These are phyloP conservation scores for Penicillium coprophilum DNA, from an alignment of 495 filamentous ascomycete species.

Conservation along the genomic window DNA sequence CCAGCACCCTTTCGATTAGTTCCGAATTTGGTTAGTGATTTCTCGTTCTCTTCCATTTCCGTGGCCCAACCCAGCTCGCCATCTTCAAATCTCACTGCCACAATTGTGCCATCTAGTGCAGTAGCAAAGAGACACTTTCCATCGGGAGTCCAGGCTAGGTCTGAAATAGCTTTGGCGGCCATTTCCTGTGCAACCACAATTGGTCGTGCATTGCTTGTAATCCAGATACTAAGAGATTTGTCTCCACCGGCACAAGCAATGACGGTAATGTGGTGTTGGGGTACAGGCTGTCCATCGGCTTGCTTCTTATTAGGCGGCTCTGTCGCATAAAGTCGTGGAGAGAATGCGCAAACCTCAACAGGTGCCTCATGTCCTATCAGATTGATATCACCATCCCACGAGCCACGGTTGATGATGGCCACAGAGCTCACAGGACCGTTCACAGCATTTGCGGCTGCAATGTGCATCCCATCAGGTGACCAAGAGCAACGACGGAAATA, in stretches of 20 bases:
- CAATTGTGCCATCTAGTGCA: conserved; percentile 83
- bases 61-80: conserved; percentile 73
- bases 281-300: conserved; percentile 38
- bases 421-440: conserved; percentile 97
- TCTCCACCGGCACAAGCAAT: conserved; percentile 97
- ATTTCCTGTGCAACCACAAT: conserved; percentile 86
- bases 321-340: conserved; percentile 82
- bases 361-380: conserved; percentile 96
- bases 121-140: conserved; percentile 83
- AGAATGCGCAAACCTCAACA: conserved; percentile 96
- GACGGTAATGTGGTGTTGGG: conserved; percentile 71
- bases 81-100: conserved; percentile 68
- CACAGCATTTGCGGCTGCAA: conserved; percentile 93
- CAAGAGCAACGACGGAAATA: conserved; percentile 97
- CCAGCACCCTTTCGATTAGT: conserved; percentile 81
- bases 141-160: conserved; percentile 93
- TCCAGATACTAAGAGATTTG: conserved; percentile 94
- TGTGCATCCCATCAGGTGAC: conserved; percentile 96
- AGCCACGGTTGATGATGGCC: conserved; percentile 87
- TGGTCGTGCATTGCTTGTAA: conserved; percentile 87
- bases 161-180: conserved; percentile 84
- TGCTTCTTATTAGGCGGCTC: conserved; percentile 54
- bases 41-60: conserved; percentile 85
- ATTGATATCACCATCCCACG: conserved; percentile 96
- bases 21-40: conserved; percentile 87